Evolutionary conservation across 192 early-diverging fungal genomes (phyloP).

Genomic region (Backusella liffmaniae): DNA sequence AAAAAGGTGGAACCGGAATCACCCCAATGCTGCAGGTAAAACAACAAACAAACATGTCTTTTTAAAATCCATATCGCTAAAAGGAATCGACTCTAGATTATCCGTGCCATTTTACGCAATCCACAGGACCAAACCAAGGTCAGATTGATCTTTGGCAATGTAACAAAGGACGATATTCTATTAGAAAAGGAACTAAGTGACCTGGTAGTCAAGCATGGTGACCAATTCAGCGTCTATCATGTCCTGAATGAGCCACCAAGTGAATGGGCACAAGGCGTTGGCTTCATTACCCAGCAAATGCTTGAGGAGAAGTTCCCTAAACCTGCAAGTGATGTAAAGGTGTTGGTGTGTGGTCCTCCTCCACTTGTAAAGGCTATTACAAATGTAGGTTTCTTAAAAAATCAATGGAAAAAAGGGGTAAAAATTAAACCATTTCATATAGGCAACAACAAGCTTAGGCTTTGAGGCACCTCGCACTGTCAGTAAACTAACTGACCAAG

Average conservation of each 20-base stretch:
- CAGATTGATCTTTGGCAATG: constrained; percentile 70
- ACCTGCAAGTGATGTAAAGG: constrained; percentile 50
- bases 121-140: constrained; percentile 64
- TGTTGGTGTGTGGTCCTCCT: constrained; percentile 57
- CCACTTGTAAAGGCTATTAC: constrained; percentile 70
- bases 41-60: too few relatives aligned
- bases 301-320: constrained; percentile 66
- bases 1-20: constrained; percentile 66
- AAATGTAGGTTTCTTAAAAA: neutral
- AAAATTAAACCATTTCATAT: neutral
- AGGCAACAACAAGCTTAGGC: constrained; percentile 20
- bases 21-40: constrained; percentile 59
- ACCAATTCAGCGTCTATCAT: constrained; percentile 69
- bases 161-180: constrained; percentile 65
- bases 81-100: constrained; percentile 37
- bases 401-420: neutral
- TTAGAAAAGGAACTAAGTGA: constrained; percentile 61
- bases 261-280: constrained; percentile 73
- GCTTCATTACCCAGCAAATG: constrained; percentile 72
- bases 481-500: constrained; percentile 33
- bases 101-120: constrained; percentile 59
- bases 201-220: constrained; percentile 49
- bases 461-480: constrained; percentile 18
- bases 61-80: neutral
- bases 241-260: constrained; percentile 54